phyloP scores from a whole-genome alignment of 2,329 filamentous ascomycete species.

The Aspergillus versicolor region DNA sequence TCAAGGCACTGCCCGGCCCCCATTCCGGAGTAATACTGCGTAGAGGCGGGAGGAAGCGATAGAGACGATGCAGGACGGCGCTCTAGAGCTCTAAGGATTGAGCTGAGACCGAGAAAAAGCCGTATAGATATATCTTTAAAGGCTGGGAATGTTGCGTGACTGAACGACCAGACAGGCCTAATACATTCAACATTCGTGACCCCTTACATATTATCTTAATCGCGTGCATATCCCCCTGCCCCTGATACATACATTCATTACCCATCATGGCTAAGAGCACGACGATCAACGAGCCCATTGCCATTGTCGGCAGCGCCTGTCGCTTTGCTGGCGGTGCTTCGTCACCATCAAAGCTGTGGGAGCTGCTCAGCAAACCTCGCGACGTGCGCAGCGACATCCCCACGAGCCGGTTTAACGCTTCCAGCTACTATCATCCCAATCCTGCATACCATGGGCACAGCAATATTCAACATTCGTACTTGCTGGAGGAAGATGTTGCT shows the following conservation, averaged over 20 bases:
- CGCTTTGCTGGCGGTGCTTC: not conserved
- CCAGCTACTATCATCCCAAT: constrained; percentile 24
- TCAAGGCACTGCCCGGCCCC: not conserved
- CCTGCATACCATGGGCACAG: constrained; percentile 19
- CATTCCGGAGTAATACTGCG: not conserved
- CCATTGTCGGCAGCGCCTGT: not conserved
- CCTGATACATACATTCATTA: not conserved
- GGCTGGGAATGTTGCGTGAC: not conserved
- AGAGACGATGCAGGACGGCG: not conserved
- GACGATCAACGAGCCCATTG: not conserved
- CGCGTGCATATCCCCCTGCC: not conserved
- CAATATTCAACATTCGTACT: constrained; percentile 22
- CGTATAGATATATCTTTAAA: not conserved
- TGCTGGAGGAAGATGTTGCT: constrained; percentile 24
- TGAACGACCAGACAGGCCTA: not conserved
- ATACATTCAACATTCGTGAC: not conserved
- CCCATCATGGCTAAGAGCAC: not conserved
- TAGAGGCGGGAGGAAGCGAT: not conserved
- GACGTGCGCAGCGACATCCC: constrained; percentile 13
- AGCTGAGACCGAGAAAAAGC: not conserved
- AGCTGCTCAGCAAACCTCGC: not conserved
- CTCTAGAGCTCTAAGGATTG: not conserved
- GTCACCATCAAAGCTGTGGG: not conserved
- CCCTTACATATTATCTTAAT: not conserved
- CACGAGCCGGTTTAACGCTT: constrained; percentile 15